Evolutionary conservation across 108 stramenopile species (phyloP).

Genomic region (Cyclotella atomus): DNA sequence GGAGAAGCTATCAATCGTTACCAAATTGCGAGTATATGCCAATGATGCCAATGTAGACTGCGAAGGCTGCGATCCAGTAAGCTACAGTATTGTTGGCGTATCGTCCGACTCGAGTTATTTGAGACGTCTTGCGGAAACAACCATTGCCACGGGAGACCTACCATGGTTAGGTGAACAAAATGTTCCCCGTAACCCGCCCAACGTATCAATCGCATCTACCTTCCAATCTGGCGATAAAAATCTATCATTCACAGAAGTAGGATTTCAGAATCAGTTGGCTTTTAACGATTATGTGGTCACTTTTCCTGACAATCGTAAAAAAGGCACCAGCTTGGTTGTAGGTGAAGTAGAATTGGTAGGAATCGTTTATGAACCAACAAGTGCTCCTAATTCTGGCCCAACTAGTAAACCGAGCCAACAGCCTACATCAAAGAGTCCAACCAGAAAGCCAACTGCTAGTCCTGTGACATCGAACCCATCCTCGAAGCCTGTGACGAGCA

Average conservation of each 20-base stretch:
- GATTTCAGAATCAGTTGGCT: neutral
- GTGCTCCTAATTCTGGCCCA: neutral
- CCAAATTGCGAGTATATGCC: neutral
- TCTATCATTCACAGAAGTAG: neutral
- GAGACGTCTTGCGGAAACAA: neutral
- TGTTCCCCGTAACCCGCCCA: neutral
- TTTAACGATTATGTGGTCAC: neutral
- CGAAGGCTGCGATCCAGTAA: neutral
- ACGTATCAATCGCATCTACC: neutral
- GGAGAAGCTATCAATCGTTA: neutral
- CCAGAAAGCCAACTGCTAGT: neutral
- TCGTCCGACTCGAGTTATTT: neutral
- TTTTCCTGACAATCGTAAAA: neutral
- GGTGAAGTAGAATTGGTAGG: conserved; percentile 4
- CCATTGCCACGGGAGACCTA: neutral
- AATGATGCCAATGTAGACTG: conserved; percentile 1
- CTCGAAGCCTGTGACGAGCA: neutral
- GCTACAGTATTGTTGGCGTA: neutral
- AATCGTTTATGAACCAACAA: neutral
- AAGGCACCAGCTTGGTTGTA: neutral
- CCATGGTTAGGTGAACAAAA: neutral
- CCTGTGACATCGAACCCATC: neutral
- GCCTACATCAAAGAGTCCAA: neutral
- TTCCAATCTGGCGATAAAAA: neutral
- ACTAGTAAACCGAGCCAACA: neutral